Evolutionary conservation across 192 early-diverging fungal genomes (phyloP).

Genomic region (Rhizophagus prolifer): DNA sequence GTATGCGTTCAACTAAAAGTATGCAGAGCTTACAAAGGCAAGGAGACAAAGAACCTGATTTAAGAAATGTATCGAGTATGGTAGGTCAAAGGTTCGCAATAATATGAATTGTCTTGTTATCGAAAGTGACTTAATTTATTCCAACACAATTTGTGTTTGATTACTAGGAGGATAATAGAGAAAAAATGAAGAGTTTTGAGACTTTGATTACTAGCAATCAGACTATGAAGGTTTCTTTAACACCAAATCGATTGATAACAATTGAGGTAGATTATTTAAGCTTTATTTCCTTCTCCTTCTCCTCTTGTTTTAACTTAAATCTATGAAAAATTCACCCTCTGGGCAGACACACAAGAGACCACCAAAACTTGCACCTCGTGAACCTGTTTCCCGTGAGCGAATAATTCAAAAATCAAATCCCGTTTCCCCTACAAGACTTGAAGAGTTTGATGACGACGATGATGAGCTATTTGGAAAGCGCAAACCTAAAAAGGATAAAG

Average conservation of each 20-base stretch:
- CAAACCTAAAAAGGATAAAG: slow-evolving; percentile 20
- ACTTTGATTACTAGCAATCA: slow-evolving; percentile 49
- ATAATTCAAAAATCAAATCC: neutral
- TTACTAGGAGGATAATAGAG: slow-evolving; percentile 39
- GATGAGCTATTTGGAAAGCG: neutral
- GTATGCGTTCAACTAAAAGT: slow-evolving; percentile 12
- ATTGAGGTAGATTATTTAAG: slow-evolving; percentile 43
- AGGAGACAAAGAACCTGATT: slow-evolving; percentile 3
- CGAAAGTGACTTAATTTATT: neutral
- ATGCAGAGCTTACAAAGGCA: slow-evolving; percentile 20
- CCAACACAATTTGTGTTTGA: neutral
- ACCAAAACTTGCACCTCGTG: slow-evolving; percentile 29
- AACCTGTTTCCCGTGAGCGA: neutral
- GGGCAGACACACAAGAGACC: slow-evolving; percentile 14
- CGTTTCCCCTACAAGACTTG: neutral
- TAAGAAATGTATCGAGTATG: slow-evolving; percentile 5
- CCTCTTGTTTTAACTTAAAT: neutral
- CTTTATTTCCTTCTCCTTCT: too few species aligned
- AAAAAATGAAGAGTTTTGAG: slow-evolving; percentile 55
- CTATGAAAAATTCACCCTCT: neutral
- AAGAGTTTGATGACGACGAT: slow-evolving; percentile 1
- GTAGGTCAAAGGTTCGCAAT: neutral
- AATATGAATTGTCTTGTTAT: neutral
- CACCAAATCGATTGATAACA: slow-evolving; percentile 56
- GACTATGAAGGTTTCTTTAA: slow-evolving; percentile 56